Percentiles rank a stretch among this genome's conserved stretches.
Conservation (phyloP, 345 rosid genomes). For the Arabidopsis suecica region DNA sequence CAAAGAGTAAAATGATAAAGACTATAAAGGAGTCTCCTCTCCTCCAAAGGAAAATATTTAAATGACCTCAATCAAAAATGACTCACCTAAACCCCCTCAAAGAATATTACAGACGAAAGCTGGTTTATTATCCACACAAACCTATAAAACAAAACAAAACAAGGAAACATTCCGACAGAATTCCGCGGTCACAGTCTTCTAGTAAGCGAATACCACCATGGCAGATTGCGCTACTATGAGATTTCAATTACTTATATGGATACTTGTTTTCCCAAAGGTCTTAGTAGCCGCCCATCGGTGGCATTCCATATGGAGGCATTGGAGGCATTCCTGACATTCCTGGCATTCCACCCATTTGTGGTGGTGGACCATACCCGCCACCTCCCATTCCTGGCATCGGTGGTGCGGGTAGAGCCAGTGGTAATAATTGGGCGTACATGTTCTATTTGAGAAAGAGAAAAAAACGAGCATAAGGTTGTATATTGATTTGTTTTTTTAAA, state of each 20-base stretch:
- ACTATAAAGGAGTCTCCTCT: slow-evolving; percentile 30
- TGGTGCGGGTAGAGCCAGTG: slow-evolving; percentile 92
- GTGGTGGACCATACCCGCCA: slow-evolving; percentile 51
- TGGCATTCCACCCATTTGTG: slow-evolving; percentile 70
- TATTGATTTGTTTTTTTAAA: background rate
- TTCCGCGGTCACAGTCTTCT: background rate
- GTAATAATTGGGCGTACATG: slow-evolving; percentile 91
- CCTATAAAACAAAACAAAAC: slow-evolving; percentile 18
- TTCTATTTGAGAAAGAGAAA: slow-evolving; percentile 51
- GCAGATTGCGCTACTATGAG: slow-evolving; percentile 5
- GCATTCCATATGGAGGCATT: slow-evolving; percentile 68
- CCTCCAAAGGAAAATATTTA: slow-evolving; percentile 32
- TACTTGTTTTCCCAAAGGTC: background rate
- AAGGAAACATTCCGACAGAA: slow-evolving; percentile 18
- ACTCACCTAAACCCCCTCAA: slow-evolving; percentile 33
- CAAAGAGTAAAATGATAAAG: slow-evolving; percentile 23
- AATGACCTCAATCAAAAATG: slow-evolving; percentile 41
- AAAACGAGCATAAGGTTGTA: background rate
- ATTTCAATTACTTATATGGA: background rate
- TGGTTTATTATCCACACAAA: slow-evolving; percentile 43
- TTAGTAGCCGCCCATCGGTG: slow-evolving; percentile 71
- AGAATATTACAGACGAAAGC: slow-evolving; percentile 43
- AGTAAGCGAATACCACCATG: slow-evolving; percentile 9
- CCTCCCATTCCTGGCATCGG: slow-evolving; percentile 92
- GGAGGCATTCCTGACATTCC: slow-evolving; percentile 73